Evolutionary conservation across 352 stramenopile genomes (phyloP).

Genomic region (Phytophthora megakarya): DNA sequence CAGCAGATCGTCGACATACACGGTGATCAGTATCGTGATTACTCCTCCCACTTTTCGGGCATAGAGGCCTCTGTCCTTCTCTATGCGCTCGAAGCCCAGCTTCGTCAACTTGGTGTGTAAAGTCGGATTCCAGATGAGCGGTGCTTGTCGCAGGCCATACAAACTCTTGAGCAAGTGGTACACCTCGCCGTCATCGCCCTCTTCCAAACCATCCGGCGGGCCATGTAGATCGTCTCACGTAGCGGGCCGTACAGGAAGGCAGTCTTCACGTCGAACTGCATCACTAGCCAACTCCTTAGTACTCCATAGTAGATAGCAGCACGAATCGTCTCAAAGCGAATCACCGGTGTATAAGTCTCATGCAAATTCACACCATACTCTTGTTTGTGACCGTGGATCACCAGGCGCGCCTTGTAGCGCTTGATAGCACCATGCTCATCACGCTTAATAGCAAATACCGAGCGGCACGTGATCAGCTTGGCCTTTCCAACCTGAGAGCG

Average conservation of each 20-base stretch:
- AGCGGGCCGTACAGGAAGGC: slow-evolving; percentile 13
- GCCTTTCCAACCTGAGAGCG: neutral
- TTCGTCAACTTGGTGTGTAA: neutral
- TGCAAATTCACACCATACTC: slow-evolving; percentile 23
- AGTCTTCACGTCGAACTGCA: slow-evolving; percentile 24
- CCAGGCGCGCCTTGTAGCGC: slow-evolving; percentile 23
- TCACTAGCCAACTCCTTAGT: neutral
- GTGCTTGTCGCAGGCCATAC: slow-evolving; percentile 13
- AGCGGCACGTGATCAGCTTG: slow-evolving; percentile 16
- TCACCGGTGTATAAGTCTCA: slow-evolving; percentile 25
- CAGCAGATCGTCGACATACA: slow-evolving; percentile 2
- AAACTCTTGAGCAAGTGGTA: slow-evolving; percentile 13
- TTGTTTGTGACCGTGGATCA: slow-evolving; percentile 27
- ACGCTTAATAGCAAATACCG: slow-evolving; percentile 19
- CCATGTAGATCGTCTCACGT: slow-evolving; percentile 12
- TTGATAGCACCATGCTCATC: slow-evolving; percentile 13
- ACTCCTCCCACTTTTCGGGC: neutral
- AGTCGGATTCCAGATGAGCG: slow-evolving; percentile 13
- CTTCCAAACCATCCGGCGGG: neutral
- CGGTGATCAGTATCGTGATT: slow-evolving; percentile 9
- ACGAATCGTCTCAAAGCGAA: slow-evolving; percentile 24
- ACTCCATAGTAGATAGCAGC: slow-evolving; percentile 20
- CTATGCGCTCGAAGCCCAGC: neutral
- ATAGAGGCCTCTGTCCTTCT: slow-evolving; percentile 4
- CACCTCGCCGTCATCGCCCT: neutral